Evolutionary conservation across 176 grass and related monocot species (phyloP), one percentile per base, ranked within the genome.

Genomic region (Hordeum marinum): DNA sequence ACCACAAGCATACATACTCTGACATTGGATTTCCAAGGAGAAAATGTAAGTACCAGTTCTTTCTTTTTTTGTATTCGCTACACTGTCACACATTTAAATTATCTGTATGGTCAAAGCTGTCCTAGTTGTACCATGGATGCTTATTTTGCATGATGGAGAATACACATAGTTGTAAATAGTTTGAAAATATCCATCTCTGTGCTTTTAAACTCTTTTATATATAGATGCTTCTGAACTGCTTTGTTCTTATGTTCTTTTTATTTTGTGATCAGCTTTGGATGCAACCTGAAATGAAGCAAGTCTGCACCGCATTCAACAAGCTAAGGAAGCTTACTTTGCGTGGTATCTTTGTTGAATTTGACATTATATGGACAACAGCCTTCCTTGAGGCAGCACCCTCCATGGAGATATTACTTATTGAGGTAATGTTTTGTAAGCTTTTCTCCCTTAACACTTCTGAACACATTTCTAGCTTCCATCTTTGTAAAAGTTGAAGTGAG

Each of bases 21-120:
- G 4, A 66, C 42, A 24, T 37, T 84, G 62, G 72, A 84, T 55
- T 84, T 84, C 70, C 41, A 77, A 55, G 83, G 43, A 67, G 82
- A 76, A 26, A 84, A 83, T 5, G 80, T 72, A 84, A 24, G 40
- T 63, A 24, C 34, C 15, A 36, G 6, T 40, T 60, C 34, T 17
- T 39, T 29, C 29, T 29, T 78, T 26, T 41, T 43, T 72, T 31
- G 65, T 68, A 68, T 37, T 37, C 4, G 11, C 11, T 46, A 17
- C 13, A 18, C 26, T 48, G 11, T 73, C 18, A 55, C 52, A 55
- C 52, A 18, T 60, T 24, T 55, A 3, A 29, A 73, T 46, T 46
- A 9, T 46, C 70, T 46, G 17, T 48, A 11, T 48, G 23, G 12
- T 48, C 41, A 48, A 23, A 26, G 23, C 13, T 48, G 27, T 60